Evolutionary conservation across 2,329 filamentous ascomycete genomes (phyloP).

Genomic region (Verticillium klebahnii): DNA sequence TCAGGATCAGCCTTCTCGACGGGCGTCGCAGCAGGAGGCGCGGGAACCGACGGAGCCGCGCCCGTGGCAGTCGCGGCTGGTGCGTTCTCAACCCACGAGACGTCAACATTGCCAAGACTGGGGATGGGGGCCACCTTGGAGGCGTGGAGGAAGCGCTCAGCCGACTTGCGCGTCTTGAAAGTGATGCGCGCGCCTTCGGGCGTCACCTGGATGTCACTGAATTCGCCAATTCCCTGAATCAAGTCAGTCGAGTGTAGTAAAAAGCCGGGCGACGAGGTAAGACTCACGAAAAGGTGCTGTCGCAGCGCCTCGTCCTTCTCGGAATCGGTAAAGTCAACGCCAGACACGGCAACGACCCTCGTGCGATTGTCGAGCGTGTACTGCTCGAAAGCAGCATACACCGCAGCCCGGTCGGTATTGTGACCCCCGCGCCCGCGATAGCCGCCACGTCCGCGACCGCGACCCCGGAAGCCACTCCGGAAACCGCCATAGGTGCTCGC

Average conservation of each 20-base stretch:
- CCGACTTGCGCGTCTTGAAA: conserved; percentile 65
- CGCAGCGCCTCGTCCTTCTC: conserved; percentile 65
- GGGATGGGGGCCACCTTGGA: conserved; percentile 33
- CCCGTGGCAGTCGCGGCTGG: conserved; percentile 16
- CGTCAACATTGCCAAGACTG: conserved; percentile 56
- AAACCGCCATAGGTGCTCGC: conserved; percentile 16
- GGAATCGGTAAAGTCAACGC: conserved; percentile 56
- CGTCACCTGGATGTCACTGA: conserved; percentile 50
- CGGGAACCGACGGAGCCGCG: conserved; percentile 1
- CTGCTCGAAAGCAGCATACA: conserved; percentile 52
- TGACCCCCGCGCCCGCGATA: conserved; percentile 31
- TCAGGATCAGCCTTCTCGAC: background rate
- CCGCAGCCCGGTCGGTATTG: conserved; percentile 30
- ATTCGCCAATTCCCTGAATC: conserved; percentile 55
- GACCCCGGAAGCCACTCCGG: conserved; percentile 27
- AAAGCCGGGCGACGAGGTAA: background rate
- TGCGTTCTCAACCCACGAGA: conserved; percentile 54
- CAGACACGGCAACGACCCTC: conserved; percentile 60
- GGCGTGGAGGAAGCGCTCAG: conserved; percentile 63
- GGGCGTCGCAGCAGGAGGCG: background rate
- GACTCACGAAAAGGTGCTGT: conserved; percentile 64
- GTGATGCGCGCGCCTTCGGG: conserved; percentile 47
- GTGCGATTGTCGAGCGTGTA: conserved; percentile 75
- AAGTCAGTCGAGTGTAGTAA: background rate
- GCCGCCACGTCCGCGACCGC: conserved; percentile 37